A percentile compares a stretch with the other conserved stretches of the same genome.
These are phyloP conservation scores for Margaritispora aquatica DNA, from an alignment of 495 filamentous ascomycete species.

Conservation along the genomic window DNA sequence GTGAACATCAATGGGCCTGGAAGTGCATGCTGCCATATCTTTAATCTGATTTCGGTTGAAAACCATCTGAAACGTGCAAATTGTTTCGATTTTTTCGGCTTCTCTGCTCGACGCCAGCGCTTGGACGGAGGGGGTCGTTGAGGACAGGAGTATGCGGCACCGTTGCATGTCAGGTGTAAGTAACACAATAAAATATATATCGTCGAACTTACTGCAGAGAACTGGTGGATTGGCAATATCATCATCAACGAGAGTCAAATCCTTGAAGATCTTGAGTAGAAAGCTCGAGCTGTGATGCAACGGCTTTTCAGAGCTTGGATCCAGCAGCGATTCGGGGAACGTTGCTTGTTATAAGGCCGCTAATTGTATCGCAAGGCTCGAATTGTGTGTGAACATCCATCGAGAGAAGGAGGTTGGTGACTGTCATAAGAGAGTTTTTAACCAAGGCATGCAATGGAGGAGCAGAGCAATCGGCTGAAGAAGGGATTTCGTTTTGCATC, in stretches of 20 bases:
- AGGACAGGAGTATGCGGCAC: neutral
- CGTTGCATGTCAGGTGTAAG: neutral
- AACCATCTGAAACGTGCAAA: neutral
- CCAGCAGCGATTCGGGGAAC: no score
- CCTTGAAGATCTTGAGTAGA: neutral
- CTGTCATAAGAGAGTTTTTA: no score
- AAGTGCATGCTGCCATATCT: neutral
- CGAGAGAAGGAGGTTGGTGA: no score
- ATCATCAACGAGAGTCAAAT: neutral
- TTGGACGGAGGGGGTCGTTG: neutral
- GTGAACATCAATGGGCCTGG: neutral
- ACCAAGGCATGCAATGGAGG: no score
- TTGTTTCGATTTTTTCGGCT: neutral
- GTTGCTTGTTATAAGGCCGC: no score
- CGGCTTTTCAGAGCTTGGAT: neutral
- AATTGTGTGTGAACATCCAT: no score
- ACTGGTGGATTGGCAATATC: no score
- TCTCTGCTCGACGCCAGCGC: neutral
- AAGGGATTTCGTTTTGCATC: no score
- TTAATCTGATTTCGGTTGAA: neutral
- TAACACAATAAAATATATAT: no score
- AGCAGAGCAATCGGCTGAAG: no score
- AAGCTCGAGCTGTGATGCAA: neutral
- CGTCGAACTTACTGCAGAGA: no score
- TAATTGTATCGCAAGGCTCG: no score